Percentiles rank a stretch among this genome's conserved stretches.
phyloP scores from a whole-genome alignment of 495 filamentous ascomycete genomes.

The Cairneyella variabilis region DNA sequence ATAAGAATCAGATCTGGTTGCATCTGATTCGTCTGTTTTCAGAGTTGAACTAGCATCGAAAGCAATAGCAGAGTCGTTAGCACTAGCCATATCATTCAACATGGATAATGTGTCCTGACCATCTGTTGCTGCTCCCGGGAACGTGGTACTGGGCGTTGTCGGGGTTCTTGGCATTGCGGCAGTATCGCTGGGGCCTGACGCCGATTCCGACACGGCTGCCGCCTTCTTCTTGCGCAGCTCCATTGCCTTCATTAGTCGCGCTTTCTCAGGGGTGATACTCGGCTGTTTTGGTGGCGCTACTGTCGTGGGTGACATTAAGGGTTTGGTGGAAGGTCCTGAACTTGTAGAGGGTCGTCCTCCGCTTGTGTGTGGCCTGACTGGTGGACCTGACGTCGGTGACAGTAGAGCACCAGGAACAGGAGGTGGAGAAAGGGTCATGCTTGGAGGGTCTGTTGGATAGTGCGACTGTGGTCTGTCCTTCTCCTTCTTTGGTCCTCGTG shows the following conservation, averaged over 20 bases:
- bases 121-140: slow-evolving; percentile 9
- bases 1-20: slow-evolving; percentile 40
- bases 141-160: neutral
- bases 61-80: slow-evolving; percentile 25
- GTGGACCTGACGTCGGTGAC: neutral
- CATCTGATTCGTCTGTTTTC: slow-evolving; percentile 26
- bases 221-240: slow-evolving; percentile 79
- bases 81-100: slow-evolving; percentile 20
- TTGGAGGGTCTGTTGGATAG: slow-evolving; percentile 28
- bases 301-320: slow-evolving; percentile 29
- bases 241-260: slow-evolving; percentile 88
- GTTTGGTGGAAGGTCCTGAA: slow-evolving; percentile 43
- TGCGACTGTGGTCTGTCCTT: slow-evolving; percentile 34
- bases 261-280: slow-evolving; percentile 82
- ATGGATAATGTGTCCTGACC: slow-evolving; percentile 19
- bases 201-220: slow-evolving; percentile 33
- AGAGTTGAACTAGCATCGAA: slow-evolving; percentile 22
- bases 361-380: slow-evolving; percentile 28
- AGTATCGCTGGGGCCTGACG: slow-evolving; percentile 1
- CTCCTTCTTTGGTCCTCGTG: slow-evolving; percentile 38
- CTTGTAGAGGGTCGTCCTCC: slow-evolving; percentile 45
- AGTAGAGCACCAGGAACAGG: slow-evolving; percentile 23
- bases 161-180: neutral
- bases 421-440: slow-evolving; percentile 44
- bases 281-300: slow-evolving; percentile 47